A percentile compares a stretch with the other conserved stretches of the same genome.
phyloP scores from a whole-genome alignment of 768 basidiomycete genomes.

The Zangia roseola region DNA sequence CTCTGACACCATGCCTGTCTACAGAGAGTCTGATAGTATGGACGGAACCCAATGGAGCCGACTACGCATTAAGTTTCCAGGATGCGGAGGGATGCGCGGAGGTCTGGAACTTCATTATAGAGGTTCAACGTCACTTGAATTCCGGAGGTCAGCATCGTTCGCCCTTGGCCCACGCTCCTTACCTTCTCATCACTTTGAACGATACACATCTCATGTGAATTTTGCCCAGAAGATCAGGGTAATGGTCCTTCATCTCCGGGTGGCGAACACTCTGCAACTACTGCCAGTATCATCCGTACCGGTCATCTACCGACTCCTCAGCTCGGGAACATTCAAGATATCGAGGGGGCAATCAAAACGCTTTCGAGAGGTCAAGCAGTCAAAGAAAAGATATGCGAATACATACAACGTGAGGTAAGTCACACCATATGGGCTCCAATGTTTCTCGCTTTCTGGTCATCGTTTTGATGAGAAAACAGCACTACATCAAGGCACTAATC shows the following conservation, averaged over 20 bases:
- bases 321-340: slow-evolving; percentile 73
- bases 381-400: slow-evolving; percentile 86
- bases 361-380: slow-evolving; percentile 69
- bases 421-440: neutral
- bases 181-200: slow-evolving; percentile 14
- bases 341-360: slow-evolving; percentile 75
- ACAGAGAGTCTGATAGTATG: slow-evolving; percentile 97
- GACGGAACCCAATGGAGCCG: slow-evolving; percentile 93
- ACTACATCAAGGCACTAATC: slow-evolving; percentile 85
- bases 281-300: slow-evolving; percentile 63
- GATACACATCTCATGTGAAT: slow-evolving; percentile 13
- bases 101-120: slow-evolving; percentile 95
- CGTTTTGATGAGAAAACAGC: slow-evolving; percentile 41
- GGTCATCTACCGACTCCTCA: slow-evolving; percentile 76
- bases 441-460: neutral
- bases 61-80: slow-evolving; percentile 96
- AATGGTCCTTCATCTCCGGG: slow-evolving; percentile 63
- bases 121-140: slow-evolving; percentile 86
- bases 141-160: slow-evolving; percentile 47
- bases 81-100: slow-evolving; percentile 93
- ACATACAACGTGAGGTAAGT: slow-evolving; percentile 80
- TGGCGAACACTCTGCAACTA: slow-evolving; percentile 56
- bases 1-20: slow-evolving; percentile 11
- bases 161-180: slow-evolving; percentile 19
- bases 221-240: slow-evolving; percentile 42